A percentile compares a stretch with the other conserved stretches of the same genome.
Conservation (phyloP, 495 filamentous ascomycete species). For the Penicillium soppii region DNA sequence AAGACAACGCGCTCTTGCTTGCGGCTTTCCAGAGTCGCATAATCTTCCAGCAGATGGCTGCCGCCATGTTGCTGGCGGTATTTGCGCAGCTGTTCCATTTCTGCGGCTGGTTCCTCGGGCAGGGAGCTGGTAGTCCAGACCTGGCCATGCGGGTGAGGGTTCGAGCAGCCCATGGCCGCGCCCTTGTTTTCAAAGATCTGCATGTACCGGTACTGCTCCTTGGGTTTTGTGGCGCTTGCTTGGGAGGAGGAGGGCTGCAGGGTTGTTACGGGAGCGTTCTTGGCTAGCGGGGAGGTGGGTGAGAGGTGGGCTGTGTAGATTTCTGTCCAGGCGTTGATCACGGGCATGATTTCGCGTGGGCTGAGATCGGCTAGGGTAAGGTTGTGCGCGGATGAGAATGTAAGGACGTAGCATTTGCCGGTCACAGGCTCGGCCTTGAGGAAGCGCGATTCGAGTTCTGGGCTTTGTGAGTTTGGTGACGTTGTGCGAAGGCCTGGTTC, state of each 20-base stretch:
- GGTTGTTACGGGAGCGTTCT: slow-evolving; percentile 43
- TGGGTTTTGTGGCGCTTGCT: slow-evolving; percentile 50
- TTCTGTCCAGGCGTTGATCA: slow-evolving; percentile 83
- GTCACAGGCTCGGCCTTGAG: slow-evolving; percentile 83
- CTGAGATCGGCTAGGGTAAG: slow-evolving; percentile 86
- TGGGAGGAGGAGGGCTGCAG: slow-evolving; percentile 49
- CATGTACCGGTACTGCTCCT: slow-evolving; percentile 90
- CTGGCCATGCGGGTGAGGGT: slow-evolving; percentile 96
- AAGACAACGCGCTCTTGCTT: slow-evolving; percentile 86
- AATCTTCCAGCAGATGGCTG: slow-evolving; percentile 76
- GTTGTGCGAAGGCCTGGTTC: background rate
- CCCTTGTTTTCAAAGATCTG: slow-evolving; percentile 99
- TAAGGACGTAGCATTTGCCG: slow-evolving; percentile 96
- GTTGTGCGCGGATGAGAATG: slow-evolving; percentile 87
- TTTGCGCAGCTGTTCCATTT: slow-evolving; percentile 71
- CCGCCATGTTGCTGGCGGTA: slow-evolving; percentile 73
- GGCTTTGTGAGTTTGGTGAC: slow-evolving; percentile 2
- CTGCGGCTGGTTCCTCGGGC: slow-evolving; percentile 81
- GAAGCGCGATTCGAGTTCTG: slow-evolving; percentile 73
- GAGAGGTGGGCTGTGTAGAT: slow-evolving; percentile 83
- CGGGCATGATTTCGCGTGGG: slow-evolving; percentile 65
- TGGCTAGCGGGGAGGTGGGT: slow-evolving; percentile 63
- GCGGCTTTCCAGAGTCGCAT: slow-evolving; percentile 75
- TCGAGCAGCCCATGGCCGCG: slow-evolving; percentile 96
- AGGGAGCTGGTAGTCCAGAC: slow-evolving; percentile 90